These are phyloP conservation scores for Globisporangium uncinulatum DNA, from an alignment of 352 stramenopile genomes.

Conservation along the genomic window DNA sequence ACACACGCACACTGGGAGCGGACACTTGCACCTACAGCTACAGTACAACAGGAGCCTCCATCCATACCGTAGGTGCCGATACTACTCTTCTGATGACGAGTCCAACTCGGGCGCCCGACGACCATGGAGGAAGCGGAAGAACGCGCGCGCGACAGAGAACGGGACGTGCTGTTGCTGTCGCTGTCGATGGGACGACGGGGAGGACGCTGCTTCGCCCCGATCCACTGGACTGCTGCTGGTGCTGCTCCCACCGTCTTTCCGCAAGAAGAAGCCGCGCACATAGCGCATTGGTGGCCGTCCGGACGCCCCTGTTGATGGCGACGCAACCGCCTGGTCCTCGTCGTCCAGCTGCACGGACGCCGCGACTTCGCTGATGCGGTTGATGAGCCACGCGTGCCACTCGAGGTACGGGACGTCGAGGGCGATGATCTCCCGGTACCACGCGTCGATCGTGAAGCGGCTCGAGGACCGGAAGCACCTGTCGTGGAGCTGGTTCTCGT, in stretches of 20 bases:
- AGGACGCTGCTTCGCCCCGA: not conserved
- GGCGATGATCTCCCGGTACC: constrained; percentile 74
- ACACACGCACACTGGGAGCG: constrained; percentile 1
- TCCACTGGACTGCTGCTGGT: constrained; percentile 1
- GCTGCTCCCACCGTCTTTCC: constrained; percentile 5
- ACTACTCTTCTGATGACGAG: constrained; percentile 15
- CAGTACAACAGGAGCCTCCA: not conserved
- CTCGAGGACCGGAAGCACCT: constrained; percentile 76
- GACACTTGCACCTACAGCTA: not conserved
- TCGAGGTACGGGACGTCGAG: constrained; percentile 68
- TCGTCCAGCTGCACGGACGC: constrained; percentile 38
- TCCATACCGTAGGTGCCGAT: too few species aligned
- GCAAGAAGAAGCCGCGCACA: constrained; percentile 10
- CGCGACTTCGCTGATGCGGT: constrained; percentile 66
- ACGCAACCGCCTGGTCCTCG: constrained; percentile 4
- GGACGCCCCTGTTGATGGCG: not conserved
- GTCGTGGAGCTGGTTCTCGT: constrained; percentile 80
- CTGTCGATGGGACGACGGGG: constrained; percentile 7
- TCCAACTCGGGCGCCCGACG: constrained; percentile 18
- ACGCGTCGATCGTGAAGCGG: constrained; percentile 77
- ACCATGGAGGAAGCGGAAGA: constrained; percentile 60
- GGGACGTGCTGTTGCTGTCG: constrained; percentile 23
- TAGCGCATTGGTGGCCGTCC: not conserved
- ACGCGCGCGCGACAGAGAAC: constrained; percentile 58
- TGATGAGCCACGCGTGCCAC: constrained; percentile 83